phyloP scores from a whole-genome alignment of 2,329 filamentous ascomycete species.

The Cordyceps cateniannulata region DNA sequence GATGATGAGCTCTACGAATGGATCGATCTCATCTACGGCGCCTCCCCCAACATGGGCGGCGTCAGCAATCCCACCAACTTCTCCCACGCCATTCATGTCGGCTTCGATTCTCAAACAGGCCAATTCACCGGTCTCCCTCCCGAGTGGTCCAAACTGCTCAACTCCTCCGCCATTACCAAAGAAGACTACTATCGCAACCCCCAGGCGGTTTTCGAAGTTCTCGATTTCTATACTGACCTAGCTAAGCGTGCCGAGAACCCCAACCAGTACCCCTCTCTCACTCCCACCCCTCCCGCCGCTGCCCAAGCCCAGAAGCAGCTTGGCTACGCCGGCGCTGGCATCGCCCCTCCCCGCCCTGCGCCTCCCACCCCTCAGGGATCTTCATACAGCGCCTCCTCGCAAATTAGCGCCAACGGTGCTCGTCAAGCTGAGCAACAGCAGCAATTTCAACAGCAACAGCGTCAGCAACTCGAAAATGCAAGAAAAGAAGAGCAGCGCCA shows the following conservation, averaged over 20 bases:
- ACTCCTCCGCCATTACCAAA: constrained; percentile 94
- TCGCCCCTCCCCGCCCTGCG: constrained; percentile 64
- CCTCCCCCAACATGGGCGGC: constrained; percentile 94
- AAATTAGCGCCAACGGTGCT: constrained; percentile 31
- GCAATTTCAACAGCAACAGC: constrained; percentile 48
- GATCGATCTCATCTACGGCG: constrained; percentile 97
- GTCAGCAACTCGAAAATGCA: constrained; percentile 49
- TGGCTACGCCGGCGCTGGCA: constrained; percentile 51
- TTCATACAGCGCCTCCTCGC: constrained; percentile 34
- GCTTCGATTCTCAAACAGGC: constrained; percentile 90
- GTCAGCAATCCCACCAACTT: constrained; percentile 99
- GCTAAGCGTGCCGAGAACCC: constrained; percentile 70
- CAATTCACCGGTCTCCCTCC: constrained; percentile 91
- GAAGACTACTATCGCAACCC: constrained; percentile 98
- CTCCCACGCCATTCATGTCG: constrained; percentile 92
- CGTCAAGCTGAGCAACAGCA: constrained; percentile 36
- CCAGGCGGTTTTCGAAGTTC: constrained; percentile 72
- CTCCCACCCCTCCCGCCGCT: constrained; percentile 56
- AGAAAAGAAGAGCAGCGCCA: constrained; percentile 52
- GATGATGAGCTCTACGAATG: constrained; percentile 98
- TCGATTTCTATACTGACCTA: constrained; percentile 81
- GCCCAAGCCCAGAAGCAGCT: constrained; percentile 56
- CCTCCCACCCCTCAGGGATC: constrained; percentile 42
- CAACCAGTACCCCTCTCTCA: constrained; percentile 59
- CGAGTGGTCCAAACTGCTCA: constrained; percentile 95